These are phyloP conservation scores for Arabidopsis thaliana DNA, from an alignment of 345 rosid species.

Conservation along the genomic window DNA sequence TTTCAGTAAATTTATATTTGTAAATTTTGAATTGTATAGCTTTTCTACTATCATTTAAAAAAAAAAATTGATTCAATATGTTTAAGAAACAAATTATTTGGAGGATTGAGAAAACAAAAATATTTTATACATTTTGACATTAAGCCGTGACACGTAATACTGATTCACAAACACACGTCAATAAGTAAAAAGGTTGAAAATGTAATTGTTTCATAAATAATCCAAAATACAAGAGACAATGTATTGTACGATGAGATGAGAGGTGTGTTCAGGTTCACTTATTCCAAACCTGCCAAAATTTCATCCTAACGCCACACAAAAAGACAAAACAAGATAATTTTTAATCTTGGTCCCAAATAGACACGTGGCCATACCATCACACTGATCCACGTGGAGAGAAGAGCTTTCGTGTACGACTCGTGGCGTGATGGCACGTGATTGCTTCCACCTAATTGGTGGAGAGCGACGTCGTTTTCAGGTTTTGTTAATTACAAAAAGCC, in stretches of 20 bases:
- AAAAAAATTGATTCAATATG: too few relatives aligned
- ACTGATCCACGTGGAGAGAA: constrained; percentile 36
- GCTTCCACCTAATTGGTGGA: constrained; percentile 29
- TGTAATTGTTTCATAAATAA: not conserved
- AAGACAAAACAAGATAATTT: constrained; percentile 23
- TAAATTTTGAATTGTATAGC: too few relatives aligned
- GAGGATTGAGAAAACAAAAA: too few relatives aligned
- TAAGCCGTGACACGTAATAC: not conserved
- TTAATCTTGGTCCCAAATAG: constrained; percentile 22
- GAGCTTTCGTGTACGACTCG: constrained; percentile 45
- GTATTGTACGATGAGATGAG: constrained; percentile 36
- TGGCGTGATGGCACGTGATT: constrained; percentile 43
- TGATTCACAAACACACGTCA: not conserved
- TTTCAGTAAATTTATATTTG: too few relatives aligned
- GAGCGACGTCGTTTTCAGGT: constrained; percentile 36
- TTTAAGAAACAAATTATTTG: too few relatives aligned
- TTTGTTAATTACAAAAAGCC: not conserved
- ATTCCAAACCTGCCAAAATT: constrained; percentile 12
- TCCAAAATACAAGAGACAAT: constrained; percentile 28
- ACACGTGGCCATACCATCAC: constrained; percentile 11
- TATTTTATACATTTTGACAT: too few relatives aligned
- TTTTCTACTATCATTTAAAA: too few relatives aligned
- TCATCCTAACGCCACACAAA: not conserved
- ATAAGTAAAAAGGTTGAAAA: constrained; percentile 9
- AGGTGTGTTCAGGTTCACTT: constrained; percentile 12